These are phyloP conservation scores for Lepidium sativum DNA, from an alignment of 345 rosid species.

Conservation along the genomic window DNA sequence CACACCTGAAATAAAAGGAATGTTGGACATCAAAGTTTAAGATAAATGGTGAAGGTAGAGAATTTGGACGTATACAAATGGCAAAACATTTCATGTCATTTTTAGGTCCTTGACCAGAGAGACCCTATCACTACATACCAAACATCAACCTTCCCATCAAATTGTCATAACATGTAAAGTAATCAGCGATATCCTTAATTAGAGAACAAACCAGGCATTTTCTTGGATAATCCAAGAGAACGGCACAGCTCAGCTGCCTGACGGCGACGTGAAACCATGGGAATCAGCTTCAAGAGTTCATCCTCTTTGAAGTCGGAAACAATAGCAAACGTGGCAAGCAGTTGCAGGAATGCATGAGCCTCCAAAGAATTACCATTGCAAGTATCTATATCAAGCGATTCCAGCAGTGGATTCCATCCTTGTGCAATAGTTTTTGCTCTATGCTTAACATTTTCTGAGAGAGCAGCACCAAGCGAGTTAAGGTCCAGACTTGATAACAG, in stretches of 20 bases:
- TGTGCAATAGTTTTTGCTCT: slow-evolving; percentile 74
- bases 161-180: not conserved
- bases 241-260: slow-evolving; percentile 94
- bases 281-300: slow-evolving; percentile 64
- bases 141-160: not conserved
- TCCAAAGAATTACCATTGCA: slow-evolving; percentile 97
- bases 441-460: slow-evolving; percentile 58
- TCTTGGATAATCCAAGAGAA: slow-evolving; percentile 75
- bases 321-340: slow-evolving; percentile 77
- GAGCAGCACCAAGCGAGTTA: slow-evolving; percentile 40
- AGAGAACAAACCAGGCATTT: slow-evolving; percentile 84
- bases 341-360: slow-evolving; percentile 98
- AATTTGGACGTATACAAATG: not conserved
- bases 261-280: slow-evolving; percentile 98
- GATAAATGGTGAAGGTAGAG: slow-evolving; percentile 6
- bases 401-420: slow-evolving; percentile 89
- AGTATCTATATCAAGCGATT: slow-evolving; percentile 64
- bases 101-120: not conserved
- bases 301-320: slow-evolving; percentile 72
- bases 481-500: slow-evolving; percentile 45
- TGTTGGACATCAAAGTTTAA: not conserved
- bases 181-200: not conserved
- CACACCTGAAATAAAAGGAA: slow-evolving; percentile 43
- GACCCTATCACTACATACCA: not conserved
- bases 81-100: not conserved